Conservation (phyloP, 352 stramenopile genomes). For the Phytopythium aichiense region DNA sequence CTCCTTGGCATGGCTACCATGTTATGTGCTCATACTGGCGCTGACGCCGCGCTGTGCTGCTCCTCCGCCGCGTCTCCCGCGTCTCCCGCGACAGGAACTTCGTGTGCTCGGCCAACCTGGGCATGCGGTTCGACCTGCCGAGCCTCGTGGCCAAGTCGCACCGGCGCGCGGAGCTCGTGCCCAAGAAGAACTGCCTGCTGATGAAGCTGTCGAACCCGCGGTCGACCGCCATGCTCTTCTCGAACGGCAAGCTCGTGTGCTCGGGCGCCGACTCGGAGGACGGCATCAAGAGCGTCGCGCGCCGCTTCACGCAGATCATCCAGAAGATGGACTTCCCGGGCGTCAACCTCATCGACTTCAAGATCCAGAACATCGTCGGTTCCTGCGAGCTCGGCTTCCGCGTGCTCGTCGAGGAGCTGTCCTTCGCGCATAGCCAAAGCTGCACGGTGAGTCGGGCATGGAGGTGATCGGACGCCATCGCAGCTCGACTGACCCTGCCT, state of each 20-base stretch:
- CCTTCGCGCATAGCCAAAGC: slow-evolving; percentile 66
- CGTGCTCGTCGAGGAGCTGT: slow-evolving; percentile 78
- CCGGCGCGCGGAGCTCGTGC: slow-evolving; percentile 64
- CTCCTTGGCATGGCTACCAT: not conserved
- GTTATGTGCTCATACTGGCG: not conserved
- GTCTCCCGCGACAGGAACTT: slow-evolving; percentile 43
- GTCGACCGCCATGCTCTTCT: slow-evolving; percentile 80
- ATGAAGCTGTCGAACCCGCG: slow-evolving; percentile 74
- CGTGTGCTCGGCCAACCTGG: slow-evolving; percentile 76
- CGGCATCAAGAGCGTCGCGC: slow-evolving; percentile 65
- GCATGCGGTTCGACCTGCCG: slow-evolving; percentile 76
- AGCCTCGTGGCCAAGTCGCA: slow-evolving; percentile 74
- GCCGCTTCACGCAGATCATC: slow-evolving; percentile 80
- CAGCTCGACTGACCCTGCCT: not conserved
- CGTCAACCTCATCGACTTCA: slow-evolving; percentile 86
- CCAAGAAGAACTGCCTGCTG: slow-evolving; percentile 85
- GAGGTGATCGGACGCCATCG: not conserved
- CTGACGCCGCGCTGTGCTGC: not conserved
- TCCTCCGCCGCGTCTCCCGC: not conserved
- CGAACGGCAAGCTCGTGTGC: slow-evolving; percentile 81
- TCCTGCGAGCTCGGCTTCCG: slow-evolving; percentile 67
- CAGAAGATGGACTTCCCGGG: slow-evolving; percentile 83
- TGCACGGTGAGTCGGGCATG: slow-evolving; percentile 43
- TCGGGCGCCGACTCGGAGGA: slow-evolving; percentile 72
- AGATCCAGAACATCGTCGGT: slow-evolving; percentile 83